Evolutionary conservation across 257 asterid genomes (phyloP).

Genomic region (Solanum bulbocastanum): DNA sequence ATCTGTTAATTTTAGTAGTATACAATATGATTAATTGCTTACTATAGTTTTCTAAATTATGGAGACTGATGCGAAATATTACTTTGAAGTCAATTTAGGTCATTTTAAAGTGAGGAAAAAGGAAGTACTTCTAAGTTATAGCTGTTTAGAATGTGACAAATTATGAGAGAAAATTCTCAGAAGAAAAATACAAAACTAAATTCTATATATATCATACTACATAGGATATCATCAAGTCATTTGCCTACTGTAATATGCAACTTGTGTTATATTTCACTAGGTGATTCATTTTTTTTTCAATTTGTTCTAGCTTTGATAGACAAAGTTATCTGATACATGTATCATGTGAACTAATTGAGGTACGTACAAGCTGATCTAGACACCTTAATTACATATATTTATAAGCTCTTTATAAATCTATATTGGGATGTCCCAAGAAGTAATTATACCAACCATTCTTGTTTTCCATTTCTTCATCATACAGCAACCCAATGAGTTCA

Average conservation of each 20-base stretch:
- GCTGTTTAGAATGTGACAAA: background rate
- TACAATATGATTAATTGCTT: background rate
- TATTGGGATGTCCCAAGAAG: background rate
- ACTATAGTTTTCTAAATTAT: background rate
- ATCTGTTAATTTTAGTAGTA: no score
- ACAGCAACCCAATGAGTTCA: background rate
- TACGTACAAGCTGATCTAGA: fast-evolving
- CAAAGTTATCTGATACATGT: no score
- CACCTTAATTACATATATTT: background rate
- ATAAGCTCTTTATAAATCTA: background rate
- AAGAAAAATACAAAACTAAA: background rate
- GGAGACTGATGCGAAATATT: background rate
- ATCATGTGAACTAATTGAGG: no score
- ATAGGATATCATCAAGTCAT: no score
- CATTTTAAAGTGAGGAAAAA: background rate
- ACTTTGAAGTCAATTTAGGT: background rate
- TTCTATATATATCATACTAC: no score
- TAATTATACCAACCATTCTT: background rate
- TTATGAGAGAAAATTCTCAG: background rate
- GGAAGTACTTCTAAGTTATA: background rate
- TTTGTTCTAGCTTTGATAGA: no score
- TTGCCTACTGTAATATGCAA: no score
- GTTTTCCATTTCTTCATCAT: background rate
- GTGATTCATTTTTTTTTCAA: no score
- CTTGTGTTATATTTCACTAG: no score